These are phyloP conservation scores for Geranomyces michiganensis DNA, from an alignment of 192 early-diverging fungal species.

Conservation along the genomic window DNA sequence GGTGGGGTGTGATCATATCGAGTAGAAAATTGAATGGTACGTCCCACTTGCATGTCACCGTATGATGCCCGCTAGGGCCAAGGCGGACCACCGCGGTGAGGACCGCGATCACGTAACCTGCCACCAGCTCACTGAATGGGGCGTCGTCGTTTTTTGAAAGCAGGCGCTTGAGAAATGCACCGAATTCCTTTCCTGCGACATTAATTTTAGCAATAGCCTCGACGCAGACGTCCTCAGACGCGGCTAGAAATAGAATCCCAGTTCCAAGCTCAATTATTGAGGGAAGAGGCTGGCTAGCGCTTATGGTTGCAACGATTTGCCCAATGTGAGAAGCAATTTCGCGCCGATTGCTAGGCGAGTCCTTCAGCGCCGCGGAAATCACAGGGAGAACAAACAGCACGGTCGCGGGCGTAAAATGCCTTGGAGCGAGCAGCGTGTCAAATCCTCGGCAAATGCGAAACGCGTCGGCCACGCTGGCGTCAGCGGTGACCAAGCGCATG, in stretches of 20 bases:
- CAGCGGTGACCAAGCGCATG: neutral
- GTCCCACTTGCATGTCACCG: neutral
- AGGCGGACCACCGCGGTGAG: neutral
- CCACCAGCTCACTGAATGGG: neutral
- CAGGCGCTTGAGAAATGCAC: slow-evolving; percentile 14
- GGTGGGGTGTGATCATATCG: neutral
- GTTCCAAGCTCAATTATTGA: slow-evolving; percentile 3
- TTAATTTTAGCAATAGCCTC: slow-evolving; percentile 2
- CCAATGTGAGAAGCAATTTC: slow-evolving; percentile 10
- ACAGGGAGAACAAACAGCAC: slow-evolving; percentile 21
- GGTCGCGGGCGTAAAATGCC: slow-evolving; percentile 6
- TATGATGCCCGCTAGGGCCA: neutral
- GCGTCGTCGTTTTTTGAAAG: neutral
- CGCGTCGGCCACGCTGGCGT: slow-evolving; percentile 12
- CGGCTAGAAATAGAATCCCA: neutral
- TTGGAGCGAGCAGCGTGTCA: slow-evolving; percentile 3
- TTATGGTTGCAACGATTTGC: slow-evolving; percentile 1
- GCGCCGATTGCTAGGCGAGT: slow-evolving; percentile 22
- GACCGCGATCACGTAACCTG: neutral
- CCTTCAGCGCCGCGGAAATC: neutral
- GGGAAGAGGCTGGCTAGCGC: neutral
- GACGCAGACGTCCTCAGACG: slow-evolving; percentile 1
- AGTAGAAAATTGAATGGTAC: neutral
- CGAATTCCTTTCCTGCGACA: slow-evolving; percentile 14
- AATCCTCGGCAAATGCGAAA: slow-evolving; percentile 29